Conservation (phyloP, 169 alveolate species). For the Eimeria acervulina region DNA sequence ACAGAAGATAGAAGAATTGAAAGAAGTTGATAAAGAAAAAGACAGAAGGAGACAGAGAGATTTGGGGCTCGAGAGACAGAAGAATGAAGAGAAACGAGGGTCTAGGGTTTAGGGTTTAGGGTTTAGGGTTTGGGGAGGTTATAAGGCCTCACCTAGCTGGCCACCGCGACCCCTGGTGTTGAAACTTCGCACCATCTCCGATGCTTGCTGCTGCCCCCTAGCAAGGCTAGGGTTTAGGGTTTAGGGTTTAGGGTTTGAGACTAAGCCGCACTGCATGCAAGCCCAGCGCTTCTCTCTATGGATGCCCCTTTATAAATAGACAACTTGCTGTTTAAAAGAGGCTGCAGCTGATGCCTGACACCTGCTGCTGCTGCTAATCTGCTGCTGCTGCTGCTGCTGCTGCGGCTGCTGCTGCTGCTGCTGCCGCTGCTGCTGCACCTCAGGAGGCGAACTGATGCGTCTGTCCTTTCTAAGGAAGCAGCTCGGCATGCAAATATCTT, state of each 20-base stretch:
- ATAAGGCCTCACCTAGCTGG: conserved; percentile 30
- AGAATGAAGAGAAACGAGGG: background rate
- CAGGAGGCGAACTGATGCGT: background rate
- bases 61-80: background rate
- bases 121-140: background rate
- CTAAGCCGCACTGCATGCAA: background rate
- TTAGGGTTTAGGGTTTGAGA: background rate
- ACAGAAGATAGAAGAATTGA: no score
- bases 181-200: conserved; percentile 56
- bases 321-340: background rate
- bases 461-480: background rate
- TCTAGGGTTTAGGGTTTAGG: no score
- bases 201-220: background rate
- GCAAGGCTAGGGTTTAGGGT: no score
- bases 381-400: conserved; percentile 23
- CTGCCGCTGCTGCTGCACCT: conserved; percentile 55
- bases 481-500: background rate
- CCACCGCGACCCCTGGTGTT: conserved; percentile 40
- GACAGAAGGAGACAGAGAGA: background rate
- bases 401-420: conserved; percentile 7
- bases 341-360: conserved; percentile 30
- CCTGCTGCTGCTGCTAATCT: conserved; percentile 31
- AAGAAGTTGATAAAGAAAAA: no score
- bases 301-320: background rate
- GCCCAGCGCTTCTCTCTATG: background rate